A percentile compares a stretch with the other conserved stretches of the same genome.
phyloP scores from a whole-genome alignment of 139 green algal genomes.

The Chlorokybus atmophyticus region DNA sequence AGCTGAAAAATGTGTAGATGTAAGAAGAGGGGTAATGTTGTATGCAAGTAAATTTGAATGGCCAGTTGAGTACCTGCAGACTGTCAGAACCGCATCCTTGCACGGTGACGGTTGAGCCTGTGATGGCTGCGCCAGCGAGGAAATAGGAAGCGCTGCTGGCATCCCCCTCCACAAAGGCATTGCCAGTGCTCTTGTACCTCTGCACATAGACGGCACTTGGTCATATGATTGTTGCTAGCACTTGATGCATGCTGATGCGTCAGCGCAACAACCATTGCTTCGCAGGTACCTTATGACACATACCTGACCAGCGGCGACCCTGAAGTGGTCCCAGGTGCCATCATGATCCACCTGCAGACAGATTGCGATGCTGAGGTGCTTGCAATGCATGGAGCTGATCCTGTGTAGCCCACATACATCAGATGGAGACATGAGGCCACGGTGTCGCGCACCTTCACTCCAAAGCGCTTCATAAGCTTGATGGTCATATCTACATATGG shows the following conservation, averaged over 20 bases:
- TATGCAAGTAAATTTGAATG: too few species aligned
- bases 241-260: too few species aligned
- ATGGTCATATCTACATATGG: slow-evolving; percentile 99
- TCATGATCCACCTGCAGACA: slow-evolving; percentile 40
- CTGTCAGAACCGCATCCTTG: slow-evolving; percentile 83
- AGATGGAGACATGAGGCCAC: background rate
- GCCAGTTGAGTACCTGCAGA: slow-evolving; percentile 64
- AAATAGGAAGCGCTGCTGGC: slow-evolving; percentile 79
- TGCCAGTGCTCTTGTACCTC: slow-evolving; percentile 61
- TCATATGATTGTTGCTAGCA: background rate
- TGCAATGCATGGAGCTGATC: too few species aligned
- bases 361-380: too few species aligned
- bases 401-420: background rate
- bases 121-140: slow-evolving; percentile 85
- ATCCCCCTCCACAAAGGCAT: slow-evolving; percentile 91
- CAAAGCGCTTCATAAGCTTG: slow-evolving; percentile 75
- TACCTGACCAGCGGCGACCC: background rate
- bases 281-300: background rate
- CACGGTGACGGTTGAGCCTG: slow-evolving; percentile 73
- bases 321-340: background rate
- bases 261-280: too few species aligned
- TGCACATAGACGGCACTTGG: too few species aligned
- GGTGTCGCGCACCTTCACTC: background rate
- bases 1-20: too few species aligned
- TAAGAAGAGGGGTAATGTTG: too few species aligned